phyloP scores from a whole-genome alignment of 2,329 filamentous ascomycete species.

The Cercospora beticola region DNA sequence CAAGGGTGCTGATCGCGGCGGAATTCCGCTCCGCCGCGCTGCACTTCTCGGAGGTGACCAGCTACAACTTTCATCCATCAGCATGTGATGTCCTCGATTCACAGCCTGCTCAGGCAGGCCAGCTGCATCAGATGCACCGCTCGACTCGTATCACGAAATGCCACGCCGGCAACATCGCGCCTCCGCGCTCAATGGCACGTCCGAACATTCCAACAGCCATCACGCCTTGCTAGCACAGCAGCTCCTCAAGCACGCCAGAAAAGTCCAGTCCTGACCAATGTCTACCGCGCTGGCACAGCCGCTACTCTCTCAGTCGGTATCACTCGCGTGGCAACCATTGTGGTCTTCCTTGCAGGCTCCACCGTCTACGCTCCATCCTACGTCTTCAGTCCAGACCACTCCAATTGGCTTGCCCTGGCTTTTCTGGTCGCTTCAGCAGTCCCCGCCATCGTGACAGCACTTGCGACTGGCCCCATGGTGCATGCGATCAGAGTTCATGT shows the following conservation, averaged over 20 bases:
- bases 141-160: background rate
- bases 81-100: conserved; percentile 29
- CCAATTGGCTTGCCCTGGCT: conserved; percentile 45
- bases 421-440: conserved; percentile 58
- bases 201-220: background rate
- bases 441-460: conserved; percentile 64
- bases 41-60: background rate
- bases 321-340: conserved; percentile 69
- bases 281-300: conserved; percentile 73
- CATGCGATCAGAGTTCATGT: conserved; percentile 69
- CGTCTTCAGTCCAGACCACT: conserved; percentile 43
- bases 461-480: conserved; percentile 68
- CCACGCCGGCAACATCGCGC: background rate
- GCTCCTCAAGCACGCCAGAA: background rate
- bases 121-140: background rate
- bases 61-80: background rate
- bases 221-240: conserved; percentile 4
- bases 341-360: conserved; percentile 64
- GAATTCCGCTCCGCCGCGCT: background rate
- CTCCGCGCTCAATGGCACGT: background rate
- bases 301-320: conserved; percentile 67
- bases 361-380: conserved; percentile 62
- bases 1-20: background rate
- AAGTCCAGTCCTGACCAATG: conserved; percentile 58
- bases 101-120: conserved; percentile 19